Base-by-base conservation (phyloP, 2,329 filamentous ascomycete genomes). In the Achaetomium macrosporum region DNA sequence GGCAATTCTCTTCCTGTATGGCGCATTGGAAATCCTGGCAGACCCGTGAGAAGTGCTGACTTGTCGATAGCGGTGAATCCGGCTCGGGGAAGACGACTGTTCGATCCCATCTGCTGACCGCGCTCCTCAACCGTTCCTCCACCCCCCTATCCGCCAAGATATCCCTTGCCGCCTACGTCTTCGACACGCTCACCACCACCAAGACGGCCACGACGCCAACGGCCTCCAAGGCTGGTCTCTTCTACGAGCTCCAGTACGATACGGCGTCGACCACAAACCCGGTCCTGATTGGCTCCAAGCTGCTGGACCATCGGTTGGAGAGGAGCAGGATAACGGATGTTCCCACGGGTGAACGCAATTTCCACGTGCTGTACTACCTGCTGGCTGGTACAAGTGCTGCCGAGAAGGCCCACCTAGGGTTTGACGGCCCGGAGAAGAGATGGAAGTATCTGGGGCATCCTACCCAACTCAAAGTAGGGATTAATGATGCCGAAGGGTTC, bases 381-480 rank as follows among this genome's bases (percentile, higher is more conserved):
- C 75, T 99, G 30, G 87, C 92, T 1, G 93, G 93, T 52, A 97
- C 93, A 12, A 96, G 90, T 63, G 78, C 83, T 3, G 89, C 90
- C 3, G 93, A 99, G 69, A 96, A 92, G 75, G 69, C 85, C 12
- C 93, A 99, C 76, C 74, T 99, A 5, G 79, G 82, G 12, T 74
- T 84, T 19, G 79, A 84, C 29, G 72, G 73, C 19, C 68, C 75
- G 3, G 67, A 85, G 64, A 95, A 90, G 73, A 79, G 93, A 70
- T 99, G 93, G 93, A 88, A 90, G 67, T 99, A 95, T 66, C 80
- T 99, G 3, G 93, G 93, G 3, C 93, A 99, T 63, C 93, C 92
- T 1, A 96, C 92, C 0, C 93, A 99, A 71, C 79, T 99, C 59
- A 97, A 96, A 69, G 90, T 97, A 29, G 93, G 93, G 53, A 91